These are phyloP conservation scores for Solanum lycopersicoides DNA, from an alignment of 257 asterid genomes.

Conservation along the genomic window DNA sequence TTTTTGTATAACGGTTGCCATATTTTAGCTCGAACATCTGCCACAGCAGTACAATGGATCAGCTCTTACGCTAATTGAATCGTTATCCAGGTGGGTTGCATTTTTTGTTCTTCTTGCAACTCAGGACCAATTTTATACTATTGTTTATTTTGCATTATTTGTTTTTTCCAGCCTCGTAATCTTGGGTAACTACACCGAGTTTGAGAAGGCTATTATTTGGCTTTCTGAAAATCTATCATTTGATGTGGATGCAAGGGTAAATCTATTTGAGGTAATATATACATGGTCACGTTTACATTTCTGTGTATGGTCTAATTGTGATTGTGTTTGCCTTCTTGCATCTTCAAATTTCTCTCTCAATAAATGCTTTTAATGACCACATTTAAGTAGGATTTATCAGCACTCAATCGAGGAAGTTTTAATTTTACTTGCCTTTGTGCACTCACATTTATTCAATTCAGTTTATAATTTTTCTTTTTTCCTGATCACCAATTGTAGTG, in stretches of 20 bases:
- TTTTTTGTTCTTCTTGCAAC: neutral
- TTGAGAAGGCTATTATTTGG: constrained; percentile 79
- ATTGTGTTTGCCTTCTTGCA: neutral
- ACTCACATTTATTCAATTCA: constrained; percentile 12
- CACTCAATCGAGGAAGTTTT: neutral
- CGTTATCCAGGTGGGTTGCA: constrained; percentile 64
- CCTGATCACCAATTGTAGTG: constrained; percentile 69
- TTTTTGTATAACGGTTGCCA: neutral
- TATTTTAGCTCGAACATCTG: constrained; percentile 66
- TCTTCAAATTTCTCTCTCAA: neutral
- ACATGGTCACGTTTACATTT: neutral
- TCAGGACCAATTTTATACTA: neutral
- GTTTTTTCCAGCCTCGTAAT: constrained; percentile 55
- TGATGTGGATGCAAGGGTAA: constrained; percentile 86
- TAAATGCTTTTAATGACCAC: neutral
- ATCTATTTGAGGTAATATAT: constrained; percentile 78
- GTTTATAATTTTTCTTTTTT: constrained; percentile 25
- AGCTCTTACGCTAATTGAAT: constrained; percentile 86
- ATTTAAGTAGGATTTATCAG: neutral
- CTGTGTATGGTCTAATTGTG: neutral
- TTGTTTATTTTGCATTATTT: neutral
- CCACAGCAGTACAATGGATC: constrained; percentile 82
- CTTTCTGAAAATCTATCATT: constrained; percentile 74
- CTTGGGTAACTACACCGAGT: constrained; percentile 78
- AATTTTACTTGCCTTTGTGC: too few relatives aligned